Conservation (phyloP, 164 flowering plant genomes). For the Echeveria elegans region DNA sequence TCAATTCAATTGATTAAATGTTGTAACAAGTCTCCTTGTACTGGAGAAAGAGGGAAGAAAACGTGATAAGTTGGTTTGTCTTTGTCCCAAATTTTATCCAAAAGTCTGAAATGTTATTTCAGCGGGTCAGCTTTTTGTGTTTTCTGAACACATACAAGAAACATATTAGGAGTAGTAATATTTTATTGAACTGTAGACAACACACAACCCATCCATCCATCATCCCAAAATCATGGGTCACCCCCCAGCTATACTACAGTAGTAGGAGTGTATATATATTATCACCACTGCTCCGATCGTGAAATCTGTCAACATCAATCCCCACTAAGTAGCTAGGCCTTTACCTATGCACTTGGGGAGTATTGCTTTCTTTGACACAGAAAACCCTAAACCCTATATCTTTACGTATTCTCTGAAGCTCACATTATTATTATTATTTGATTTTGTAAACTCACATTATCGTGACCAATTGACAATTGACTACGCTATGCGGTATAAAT, state of each 20-base stretch:
- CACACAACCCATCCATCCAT: constrained; percentile 7
- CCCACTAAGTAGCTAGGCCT: not conserved
- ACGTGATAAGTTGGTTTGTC: not conserved
- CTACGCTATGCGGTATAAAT: no score
- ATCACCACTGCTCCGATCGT: constrained; percentile 7
- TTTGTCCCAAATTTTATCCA: not conserved
- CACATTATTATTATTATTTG: no score
- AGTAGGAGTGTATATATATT: no score
- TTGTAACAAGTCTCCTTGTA: no score
- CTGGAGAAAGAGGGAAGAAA: not conserved
- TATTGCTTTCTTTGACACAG: not conserved
- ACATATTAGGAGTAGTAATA: no score
- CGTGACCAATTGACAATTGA: no score
- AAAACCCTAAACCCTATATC: not conserved
- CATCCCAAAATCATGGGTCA: constrained; percentile 9
- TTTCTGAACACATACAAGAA: not conserved
- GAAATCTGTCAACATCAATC: not conserved
- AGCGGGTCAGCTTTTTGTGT: not conserved
- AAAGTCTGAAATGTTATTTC: constrained; percentile 1
- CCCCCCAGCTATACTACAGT: not conserved
- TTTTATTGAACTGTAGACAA: not conserved
- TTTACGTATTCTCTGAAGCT: no score
- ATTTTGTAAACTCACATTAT: no score
- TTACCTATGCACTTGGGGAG: not conserved
- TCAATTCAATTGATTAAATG: no score